Percentiles rank a stretch among this genome's conserved stretches.
These are phyloP conservation scores for Ogataea degrootiae DNA, from an alignment of 805 yeast genomes.

Conservation along the genomic window DNA sequence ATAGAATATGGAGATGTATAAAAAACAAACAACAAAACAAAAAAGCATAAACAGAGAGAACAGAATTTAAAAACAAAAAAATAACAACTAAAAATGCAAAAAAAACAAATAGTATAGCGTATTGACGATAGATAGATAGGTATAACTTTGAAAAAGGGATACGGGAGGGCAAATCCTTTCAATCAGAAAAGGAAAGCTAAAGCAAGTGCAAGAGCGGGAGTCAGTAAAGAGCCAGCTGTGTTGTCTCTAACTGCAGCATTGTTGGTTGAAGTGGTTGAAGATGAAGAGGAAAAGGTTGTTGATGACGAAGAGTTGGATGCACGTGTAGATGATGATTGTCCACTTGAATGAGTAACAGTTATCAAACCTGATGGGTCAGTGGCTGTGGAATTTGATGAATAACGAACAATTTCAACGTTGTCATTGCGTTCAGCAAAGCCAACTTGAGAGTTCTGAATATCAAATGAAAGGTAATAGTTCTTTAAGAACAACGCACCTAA, in stretches of 20 bases:
- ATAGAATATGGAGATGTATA: too few species aligned
- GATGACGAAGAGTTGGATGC: not conserved
- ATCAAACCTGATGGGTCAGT: not conserved
- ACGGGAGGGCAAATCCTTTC: not conserved
- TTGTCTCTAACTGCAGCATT: not conserved
- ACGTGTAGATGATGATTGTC: not conserved
- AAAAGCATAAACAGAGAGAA: not conserved
- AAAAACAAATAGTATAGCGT: not conserved
- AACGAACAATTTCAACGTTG: constrained; percentile 18
- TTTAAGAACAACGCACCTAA: constrained; percentile 60
- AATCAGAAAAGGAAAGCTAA: not conserved
- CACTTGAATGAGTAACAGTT: not conserved
- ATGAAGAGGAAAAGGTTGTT: not conserved
- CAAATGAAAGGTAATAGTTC: constrained; percentile 53
- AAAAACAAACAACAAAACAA: too few species aligned
- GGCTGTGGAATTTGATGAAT: not conserved
- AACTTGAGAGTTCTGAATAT: constrained; percentile 41
- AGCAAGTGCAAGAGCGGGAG: not conserved
- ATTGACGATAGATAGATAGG: not conserved
- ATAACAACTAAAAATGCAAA: not conserved
- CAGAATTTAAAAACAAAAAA: not conserved
- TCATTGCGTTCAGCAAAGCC: constrained; percentile 49
- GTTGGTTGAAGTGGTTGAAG: not conserved
- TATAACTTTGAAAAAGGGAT: too few species aligned
- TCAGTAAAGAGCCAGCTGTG: not conserved